Evolutionary conservation across 495 filamentous ascomycete species (phyloP).

Genomic region (Trichocladium antarcticum): DNA sequence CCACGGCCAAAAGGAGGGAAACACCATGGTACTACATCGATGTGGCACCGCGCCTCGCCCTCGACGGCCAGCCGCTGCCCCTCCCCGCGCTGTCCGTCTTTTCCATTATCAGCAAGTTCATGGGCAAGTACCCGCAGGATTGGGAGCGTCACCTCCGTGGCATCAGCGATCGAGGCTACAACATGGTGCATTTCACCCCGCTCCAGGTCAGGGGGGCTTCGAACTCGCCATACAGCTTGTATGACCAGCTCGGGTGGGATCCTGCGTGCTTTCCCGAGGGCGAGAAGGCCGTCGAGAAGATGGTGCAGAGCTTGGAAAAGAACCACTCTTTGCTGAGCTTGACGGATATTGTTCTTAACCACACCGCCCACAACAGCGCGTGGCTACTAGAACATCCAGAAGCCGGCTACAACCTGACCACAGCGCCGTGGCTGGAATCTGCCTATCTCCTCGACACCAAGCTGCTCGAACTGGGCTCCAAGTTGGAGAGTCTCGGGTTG

Average conservation of each 20-base stretch:
- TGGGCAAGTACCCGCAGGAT: slow-evolving; percentile 78
- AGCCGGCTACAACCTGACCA: slow-evolving; percentile 86
- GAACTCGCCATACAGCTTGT: slow-evolving; percentile 95
- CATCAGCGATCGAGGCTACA: slow-evolving; percentile 82
- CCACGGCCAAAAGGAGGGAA: slow-evolving; percentile 41
- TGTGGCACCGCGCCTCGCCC: slow-evolving; percentile 69
- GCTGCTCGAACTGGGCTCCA: slow-evolving; percentile 62
- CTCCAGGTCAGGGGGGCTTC: slow-evolving; percentile 78
- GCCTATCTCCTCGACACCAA: slow-evolving; percentile 80
- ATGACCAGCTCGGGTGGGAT: slow-evolving; percentile 84
- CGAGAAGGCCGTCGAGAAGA: slow-evolving; percentile 64
- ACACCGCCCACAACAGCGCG: slow-evolving; percentile 89
- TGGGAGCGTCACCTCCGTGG: slow-evolving; percentile 85
- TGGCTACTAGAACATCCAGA: slow-evolving; percentile 95
- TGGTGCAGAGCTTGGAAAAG: slow-evolving; percentile 73
- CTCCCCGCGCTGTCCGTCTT: slow-evolving; percentile 81
- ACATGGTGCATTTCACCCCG: slow-evolving; percentile 98
- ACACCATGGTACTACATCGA: slow-evolving; percentile 83
- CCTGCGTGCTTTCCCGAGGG: slow-evolving; percentile 71
- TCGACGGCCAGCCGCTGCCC: slow-evolving; percentile 59
- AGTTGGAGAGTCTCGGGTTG: slow-evolving; percentile 55
- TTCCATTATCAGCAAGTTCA: slow-evolving; percentile 95
- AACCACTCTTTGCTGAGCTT: slow-evolving; percentile 75
- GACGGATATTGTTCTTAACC: slow-evolving; percentile 97
- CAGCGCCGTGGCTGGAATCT: slow-evolving; percentile 84